Base-by-base conservation (phyloP, 768 basidiomycete genomes). In the Vishniacozyma victoriae region DNA sequence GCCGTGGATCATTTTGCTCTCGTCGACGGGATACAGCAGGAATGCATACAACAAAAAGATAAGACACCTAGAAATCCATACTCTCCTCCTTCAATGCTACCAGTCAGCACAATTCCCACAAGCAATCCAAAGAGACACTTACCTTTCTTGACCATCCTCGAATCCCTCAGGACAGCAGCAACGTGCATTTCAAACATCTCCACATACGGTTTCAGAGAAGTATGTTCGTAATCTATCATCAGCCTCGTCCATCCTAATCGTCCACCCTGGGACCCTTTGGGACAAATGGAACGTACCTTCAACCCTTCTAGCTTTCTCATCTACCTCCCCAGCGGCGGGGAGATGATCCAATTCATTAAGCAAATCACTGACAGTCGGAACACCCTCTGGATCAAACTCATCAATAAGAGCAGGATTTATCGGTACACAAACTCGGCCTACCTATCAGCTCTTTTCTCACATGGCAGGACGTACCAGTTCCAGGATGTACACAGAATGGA, bases 401-500 rank as follows among this genome's bases (percentile, higher is more conserved):
- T 88, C 82, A 24, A 96, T 79, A 25, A 73, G 69, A 26, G 73
- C 73, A 3, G 90, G 85, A 63, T 93, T 85, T 15, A 97, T 77
- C 1, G 93, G 95, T 2, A 99, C 87, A 68, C 93, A 99, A 7
- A 99, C 82, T 24, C 90, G 81, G 1, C 93, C 95, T 72, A 27
- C 1, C 6, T n/a, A 22, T 33, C 42, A 23, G 9, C 24, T 13
- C 9, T 16, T 18, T 20, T 15, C 13, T n/a, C 27, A 23, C 35
- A 9, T 24, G 16, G 15, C 26, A 1, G 19, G 37, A 20, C 19
- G 19, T 15, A 75, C 75, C 74, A 2, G 95, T 99, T 55, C 87
- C 87, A 0, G 95, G 95, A 72, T 99, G 95, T 0, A 97, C 76
- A 67, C 92, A 95, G 73, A 99, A 99, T 0, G 95, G 95, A 18